A percentile compares a stretch with the other conserved stretches of the same genome.
These are phyloP conservation scores for Aspergillus felis DNA, from an alignment of 2,329 filamentous ascomycete genomes.

Conservation along the genomic window DNA sequence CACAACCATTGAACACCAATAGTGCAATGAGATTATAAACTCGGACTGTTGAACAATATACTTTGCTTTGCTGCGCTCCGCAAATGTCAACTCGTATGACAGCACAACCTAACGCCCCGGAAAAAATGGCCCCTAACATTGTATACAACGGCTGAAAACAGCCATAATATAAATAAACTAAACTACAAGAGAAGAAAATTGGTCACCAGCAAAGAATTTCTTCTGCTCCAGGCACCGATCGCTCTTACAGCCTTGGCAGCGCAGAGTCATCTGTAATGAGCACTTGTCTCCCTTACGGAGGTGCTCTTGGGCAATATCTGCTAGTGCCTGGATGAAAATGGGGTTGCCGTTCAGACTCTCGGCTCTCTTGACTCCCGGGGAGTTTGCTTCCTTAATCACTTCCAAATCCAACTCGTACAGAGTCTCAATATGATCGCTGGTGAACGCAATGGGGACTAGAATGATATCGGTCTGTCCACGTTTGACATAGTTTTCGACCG, in stretches of 20 bases:
- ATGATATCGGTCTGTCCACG: conserved; percentile 89
- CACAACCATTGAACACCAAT: not conserved
- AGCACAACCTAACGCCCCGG: not conserved
- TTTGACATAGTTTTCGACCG: conserved; percentile 82
- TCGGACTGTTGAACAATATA: not conserved
- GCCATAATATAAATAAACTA: conserved; percentile 11
- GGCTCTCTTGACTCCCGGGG: conserved; percentile 78
- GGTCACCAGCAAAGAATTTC: conserved; percentile 57
- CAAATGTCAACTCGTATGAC: not conserved
- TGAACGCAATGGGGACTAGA: conserved; percentile 93
- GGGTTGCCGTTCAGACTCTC: conserved; percentile 90
- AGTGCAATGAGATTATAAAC: not conserved
- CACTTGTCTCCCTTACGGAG: conserved; percentile 66
- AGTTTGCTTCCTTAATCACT: conserved; percentile 79
- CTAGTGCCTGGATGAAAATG: conserved; percentile 85
- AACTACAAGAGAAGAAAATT: conserved; percentile 31
- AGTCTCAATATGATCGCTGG: conserved; percentile 98
- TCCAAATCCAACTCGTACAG: conserved; percentile 91
- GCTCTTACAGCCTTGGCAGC: conserved; percentile 91
- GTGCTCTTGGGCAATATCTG: conserved; percentile 79
- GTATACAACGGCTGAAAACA: not conserved
- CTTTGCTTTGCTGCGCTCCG: not conserved
- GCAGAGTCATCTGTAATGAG: conserved; percentile 80
- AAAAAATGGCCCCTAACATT: not conserved
- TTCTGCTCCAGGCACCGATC: conserved; percentile 75